phyloP scores from a whole-genome alignment of 2,329 filamentous ascomycete genomes.

The Colletotrichum sp. region DNA sequence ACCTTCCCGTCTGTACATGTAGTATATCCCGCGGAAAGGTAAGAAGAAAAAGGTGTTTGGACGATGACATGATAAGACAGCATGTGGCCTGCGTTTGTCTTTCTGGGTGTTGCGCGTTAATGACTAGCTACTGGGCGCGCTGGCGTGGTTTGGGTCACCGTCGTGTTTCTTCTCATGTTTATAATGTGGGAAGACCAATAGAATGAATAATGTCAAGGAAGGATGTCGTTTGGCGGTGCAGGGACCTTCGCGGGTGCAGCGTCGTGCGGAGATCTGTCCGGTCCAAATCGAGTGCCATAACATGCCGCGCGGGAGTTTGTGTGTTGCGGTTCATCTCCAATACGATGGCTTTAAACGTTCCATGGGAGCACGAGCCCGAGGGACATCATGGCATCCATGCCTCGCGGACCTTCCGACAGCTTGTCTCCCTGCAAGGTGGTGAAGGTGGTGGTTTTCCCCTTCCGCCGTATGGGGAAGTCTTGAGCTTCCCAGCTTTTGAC shows the following conservation, averaged over 20 bases:
- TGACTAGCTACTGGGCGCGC: slow-evolving; percentile 5
- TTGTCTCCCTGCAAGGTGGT: neutral
- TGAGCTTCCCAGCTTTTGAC: neutral
- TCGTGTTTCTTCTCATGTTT: slow-evolving; percentile 6
- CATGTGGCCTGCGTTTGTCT: slow-evolving; percentile 1
- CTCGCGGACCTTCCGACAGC: neutral
- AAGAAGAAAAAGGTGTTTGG: neutral
- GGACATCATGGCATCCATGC: neutral
- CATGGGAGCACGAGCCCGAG: neutral
- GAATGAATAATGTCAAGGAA: neutral
- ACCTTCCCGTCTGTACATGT: neutral
- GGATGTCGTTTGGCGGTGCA: neutral
- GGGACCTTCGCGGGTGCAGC: neutral
- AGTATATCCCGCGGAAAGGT: neutral
- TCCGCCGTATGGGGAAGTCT: neutral
- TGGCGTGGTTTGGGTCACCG: neutral
- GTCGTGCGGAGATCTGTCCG: neutral
- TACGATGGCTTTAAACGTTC: neutral
- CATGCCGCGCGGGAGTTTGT: neutral
- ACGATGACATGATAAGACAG: slow-evolving; percentile 9
- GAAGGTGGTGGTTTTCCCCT: neutral
- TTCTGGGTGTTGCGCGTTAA: neutral
- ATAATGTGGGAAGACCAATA: neutral
- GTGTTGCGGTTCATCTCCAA: neutral
- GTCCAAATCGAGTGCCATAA: neutral